These are phyloP conservation scores for Musa itinerans DNA, from an alignment of 176 grass and related monocot genomes.

Conservation along the genomic window DNA sequence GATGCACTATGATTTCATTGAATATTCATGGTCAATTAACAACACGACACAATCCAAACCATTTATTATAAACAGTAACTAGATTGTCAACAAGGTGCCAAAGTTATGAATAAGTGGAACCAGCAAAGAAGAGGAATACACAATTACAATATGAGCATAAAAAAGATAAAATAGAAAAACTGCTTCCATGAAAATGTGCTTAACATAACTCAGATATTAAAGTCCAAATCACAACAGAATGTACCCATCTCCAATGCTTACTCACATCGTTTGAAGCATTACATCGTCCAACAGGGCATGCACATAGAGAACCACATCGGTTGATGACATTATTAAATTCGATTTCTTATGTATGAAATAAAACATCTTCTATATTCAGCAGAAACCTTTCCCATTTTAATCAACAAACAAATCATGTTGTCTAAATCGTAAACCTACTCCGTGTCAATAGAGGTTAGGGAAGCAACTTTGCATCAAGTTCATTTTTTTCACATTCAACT, in stretches of 20 bases:
- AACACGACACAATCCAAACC: background rate
- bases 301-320: background rate
- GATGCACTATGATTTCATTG: too few relatives aligned
- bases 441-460: background rate
- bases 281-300: background rate
- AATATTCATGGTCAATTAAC: too few relatives aligned
- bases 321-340: background rate
- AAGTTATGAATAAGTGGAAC: background rate
- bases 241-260: background rate
- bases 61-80: background rate
- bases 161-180: too few relatives aligned
- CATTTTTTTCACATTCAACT: background rate
- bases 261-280: background rate
- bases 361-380: background rate
- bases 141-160: too few relatives aligned
- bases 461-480: background rate
- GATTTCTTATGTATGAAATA: background rate
- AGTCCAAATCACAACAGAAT: background rate
- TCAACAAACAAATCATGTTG: background rate
- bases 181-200: background rate
- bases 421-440: too few relatives aligned
- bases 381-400: background rate
- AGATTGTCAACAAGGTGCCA: background rate
- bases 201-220: background rate
- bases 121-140: background rate